Evolutionary conservation across 75 land plant species (phyloP), one percentile per base, ranked within the genome.

Genomic region (Pinus tabuliformis): DNA sequence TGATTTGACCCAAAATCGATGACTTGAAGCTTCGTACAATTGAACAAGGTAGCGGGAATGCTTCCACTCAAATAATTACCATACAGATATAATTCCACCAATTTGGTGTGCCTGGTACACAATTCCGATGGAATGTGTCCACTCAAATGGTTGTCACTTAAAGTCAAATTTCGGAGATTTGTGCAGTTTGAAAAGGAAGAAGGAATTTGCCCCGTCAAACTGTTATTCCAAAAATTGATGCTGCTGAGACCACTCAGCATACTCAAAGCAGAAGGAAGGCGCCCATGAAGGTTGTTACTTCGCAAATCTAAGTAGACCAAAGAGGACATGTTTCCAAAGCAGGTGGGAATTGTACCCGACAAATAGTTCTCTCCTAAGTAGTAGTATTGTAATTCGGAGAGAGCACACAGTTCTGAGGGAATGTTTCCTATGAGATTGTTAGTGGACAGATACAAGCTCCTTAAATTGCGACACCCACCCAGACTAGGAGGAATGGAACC

Each of bases 401-500:
- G 68, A 64, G 3, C 37, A 37, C 39, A 37, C 3, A 37, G 5
- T 5, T 37, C 39, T 37, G 39, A 37, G 39, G 39, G 39, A 30
- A 64, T 64, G 42, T 36, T 64, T 3, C 68, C 42, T 3, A 0
- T 64, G 5, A 64, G 37, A 64, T 33, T 1, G 68, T 64, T 64
- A 15, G 11, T 13, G 16, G 15, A 33, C 3, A 64, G 37, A 64
- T 5, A 2, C 1, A 64, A 37, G 4, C 1, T 5, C 16, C 28
- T 18, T 14, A 64, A 64, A 26, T 2, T 22, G 3, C 68, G 39
- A 26, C 68, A 59, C 0, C 26, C 45, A 20, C 62, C 39, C 20
- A 79, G 20, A 4, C 26, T 4, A 5, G 75, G 4, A 17, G 85
- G 85, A 56, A 83, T 83, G 14, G 58, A 21, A n/a, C 82, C 85